Evolutionary conservation across 495 filamentous ascomycete genomes (phyloP).

Genomic region (Thozetella sp.): DNA sequence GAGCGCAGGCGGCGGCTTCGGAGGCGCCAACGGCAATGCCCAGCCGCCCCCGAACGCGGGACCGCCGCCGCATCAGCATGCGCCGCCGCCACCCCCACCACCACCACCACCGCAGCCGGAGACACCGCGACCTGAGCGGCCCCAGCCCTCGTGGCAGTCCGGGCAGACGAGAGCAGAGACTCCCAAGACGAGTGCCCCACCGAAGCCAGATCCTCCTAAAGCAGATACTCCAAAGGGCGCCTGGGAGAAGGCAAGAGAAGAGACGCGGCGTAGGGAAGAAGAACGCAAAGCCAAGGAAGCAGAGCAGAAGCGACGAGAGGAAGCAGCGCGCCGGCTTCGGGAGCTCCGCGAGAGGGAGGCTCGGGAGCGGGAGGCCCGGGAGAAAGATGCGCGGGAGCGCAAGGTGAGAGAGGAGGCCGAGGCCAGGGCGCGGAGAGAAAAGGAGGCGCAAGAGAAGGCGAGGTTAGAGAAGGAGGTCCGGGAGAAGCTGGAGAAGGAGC

Average conservation of each 20-base stretch:
- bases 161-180: conserved; percentile 5
- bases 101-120: conserved; percentile 30
- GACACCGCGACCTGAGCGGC: conserved; percentile 21
- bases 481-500: conserved; percentile 37
- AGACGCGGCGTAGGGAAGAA: conserved; percentile 63
- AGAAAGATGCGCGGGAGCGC: conserved; percentile 47
- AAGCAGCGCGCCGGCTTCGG: conserved; percentile 48
- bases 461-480: conserved; percentile 48
- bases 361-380: conserved; percentile 51
- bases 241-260: conserved; percentile 75
- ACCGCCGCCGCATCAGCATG: conserved; percentile 37
- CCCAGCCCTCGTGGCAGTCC: conserved; percentile 43
- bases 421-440: conserved; percentile 34
- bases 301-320: conserved; percentile 49
- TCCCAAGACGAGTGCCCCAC: conserved; percentile 22
- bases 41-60: conserved; percentile 31
- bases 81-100: conserved; percentile 37
- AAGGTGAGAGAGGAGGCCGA: conserved; percentile 32
- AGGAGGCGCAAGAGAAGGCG: conserved; percentile 40
- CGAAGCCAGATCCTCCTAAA: conserved; percentile 14
- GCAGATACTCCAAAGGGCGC: conserved; percentile 42
- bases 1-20: conserved; percentile 15
- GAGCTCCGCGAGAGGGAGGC: conserved; percentile 65
- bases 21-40: conserved; percentile 15
- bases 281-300: conserved; percentile 57